Base-by-base conservation (phyloP, 108 stramenopile species). In the Cyclotella kingstonii region DNA sequence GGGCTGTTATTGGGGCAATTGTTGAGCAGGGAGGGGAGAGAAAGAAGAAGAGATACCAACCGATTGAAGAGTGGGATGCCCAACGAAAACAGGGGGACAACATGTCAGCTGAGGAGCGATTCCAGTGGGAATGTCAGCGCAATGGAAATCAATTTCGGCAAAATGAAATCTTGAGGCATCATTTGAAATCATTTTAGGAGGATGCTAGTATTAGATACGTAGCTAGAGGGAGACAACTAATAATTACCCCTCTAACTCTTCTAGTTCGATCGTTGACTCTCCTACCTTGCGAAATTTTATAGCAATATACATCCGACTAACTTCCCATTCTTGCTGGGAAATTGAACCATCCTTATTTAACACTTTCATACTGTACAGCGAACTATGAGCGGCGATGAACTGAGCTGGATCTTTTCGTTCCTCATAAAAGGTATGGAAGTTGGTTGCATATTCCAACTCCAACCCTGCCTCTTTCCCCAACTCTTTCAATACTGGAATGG, bases 351-450 rank as follows among this genome's bases (percentile, higher is more conserved):
- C 57, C 7, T 73, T 43, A 46, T 91, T 91, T 49, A 87, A 61
- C 5, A 93, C 94, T 42, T 87, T 89, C 94, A 95, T 95, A 56
- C 82, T 89, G 62, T 89, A 86, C 54, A 92, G 55, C 18, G 84
- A 78, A 42, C 68, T 73, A 41, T 87, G 89, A 29, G 84, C 81
- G 12, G 73, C 70, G 7, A 76, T 76, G 45, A 83, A 57, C 48
- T 45, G 51, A 23, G 54, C 29, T 8, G 85, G 82, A 74, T 86
- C 78, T 31, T 77, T 84, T 10, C 86, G 76, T 25, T 73, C 62
- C 23, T 81, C 61, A 58, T 74, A 90, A 64, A 95, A 95, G 28
- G 83, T 82, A 61, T 91, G 89, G 71, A 95, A 95, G 58, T 90
- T 92, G 28, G 82, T 63, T 0, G 77, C 88, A 51, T 80, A 84